A percentile compares a stretch with the other conserved stretches of the same genome.
Conservation (phyloP, 1,284 basidiomycete genomes). For the Rhodotorula sp. region DNA sequence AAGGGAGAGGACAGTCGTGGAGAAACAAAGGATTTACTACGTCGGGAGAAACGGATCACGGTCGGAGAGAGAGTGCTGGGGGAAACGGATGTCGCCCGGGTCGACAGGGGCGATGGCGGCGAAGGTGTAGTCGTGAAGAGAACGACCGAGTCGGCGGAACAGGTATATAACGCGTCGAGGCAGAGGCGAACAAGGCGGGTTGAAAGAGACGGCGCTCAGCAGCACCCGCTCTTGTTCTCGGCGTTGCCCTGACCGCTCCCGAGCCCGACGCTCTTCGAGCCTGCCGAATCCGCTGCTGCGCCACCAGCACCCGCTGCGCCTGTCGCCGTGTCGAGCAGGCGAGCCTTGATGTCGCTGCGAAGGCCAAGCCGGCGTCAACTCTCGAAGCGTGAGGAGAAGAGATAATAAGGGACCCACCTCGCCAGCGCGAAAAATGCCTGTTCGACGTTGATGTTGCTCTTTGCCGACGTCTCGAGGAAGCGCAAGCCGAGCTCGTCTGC, state of each 20-base stretch:
- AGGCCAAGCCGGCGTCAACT: neutral
- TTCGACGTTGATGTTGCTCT: slow-evolving; percentile 96
- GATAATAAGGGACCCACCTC: slow-evolving; percentile 58
- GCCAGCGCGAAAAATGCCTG: slow-evolving; percentile 98
- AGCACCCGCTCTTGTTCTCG: slow-evolving; percentile 37
- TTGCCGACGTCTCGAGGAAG: slow-evolving; percentile 98
- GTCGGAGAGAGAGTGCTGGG: neutral
- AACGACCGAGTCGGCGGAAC: too few species aligned
- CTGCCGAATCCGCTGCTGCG: slow-evolving; percentile 12
- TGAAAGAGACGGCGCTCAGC: slow-evolving; percentile 9
- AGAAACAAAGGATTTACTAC: neutral
- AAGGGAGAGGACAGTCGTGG: neutral
- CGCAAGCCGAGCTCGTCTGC: slow-evolving; percentile 86
- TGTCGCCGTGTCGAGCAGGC: slow-evolving; percentile 78
- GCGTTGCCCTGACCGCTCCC: slow-evolving; percentile 10
- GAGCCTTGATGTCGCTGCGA: slow-evolving; percentile 87
- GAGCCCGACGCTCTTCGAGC: slow-evolving; percentile 10
- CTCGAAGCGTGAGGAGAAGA: slow-evolving; percentile 17
- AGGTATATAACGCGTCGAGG: neutral
- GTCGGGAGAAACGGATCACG: neutral
- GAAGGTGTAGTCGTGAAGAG: neutral
- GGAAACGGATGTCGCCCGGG: neutral
- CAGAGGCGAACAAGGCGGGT: neutral
- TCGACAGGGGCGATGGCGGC: neutral
- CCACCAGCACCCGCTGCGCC: slow-evolving; percentile 23